A percentile compares a stretch with the other conserved stretches of the same genome.
Conservation (phyloP, 805 yeast genomes). For the Saturnispora gosingensis region DNA sequence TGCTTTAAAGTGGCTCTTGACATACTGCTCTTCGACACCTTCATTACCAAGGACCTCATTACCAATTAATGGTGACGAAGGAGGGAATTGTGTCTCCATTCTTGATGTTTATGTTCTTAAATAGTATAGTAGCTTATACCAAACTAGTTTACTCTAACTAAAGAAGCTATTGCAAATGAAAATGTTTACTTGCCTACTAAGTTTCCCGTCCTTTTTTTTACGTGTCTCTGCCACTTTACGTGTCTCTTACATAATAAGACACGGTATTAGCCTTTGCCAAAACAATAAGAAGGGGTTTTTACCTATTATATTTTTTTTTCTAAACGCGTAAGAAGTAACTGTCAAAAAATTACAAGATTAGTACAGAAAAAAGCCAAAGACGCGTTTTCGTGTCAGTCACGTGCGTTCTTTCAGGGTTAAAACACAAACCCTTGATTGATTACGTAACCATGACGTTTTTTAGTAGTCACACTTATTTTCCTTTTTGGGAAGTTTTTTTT, state of each 20-base stretch:
- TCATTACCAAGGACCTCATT: constrained; percentile 1
- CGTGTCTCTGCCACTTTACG: background rate
- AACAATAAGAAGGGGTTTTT: background rate
- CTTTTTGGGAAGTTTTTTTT: background rate
- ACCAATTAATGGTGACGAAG: constrained; percentile 27
- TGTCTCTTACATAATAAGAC: background rate
- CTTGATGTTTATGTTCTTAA: background rate
- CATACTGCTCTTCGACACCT: background rate
- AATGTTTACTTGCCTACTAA: background rate
- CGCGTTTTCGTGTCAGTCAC: background rate
- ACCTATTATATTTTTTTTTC: too few species aligned
- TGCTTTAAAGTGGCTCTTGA: background rate
- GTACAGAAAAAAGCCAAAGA: too few species aligned
- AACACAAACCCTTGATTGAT: background rate
- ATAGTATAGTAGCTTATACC: background rate
- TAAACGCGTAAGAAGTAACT: background rate
- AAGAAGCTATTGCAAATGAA: background rate
- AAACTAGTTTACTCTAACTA: background rate
- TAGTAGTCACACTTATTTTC: background rate
- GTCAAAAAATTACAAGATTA: too few species aligned
- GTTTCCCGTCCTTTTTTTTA: background rate
- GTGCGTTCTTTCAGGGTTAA: background rate
- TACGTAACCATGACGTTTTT: background rate
- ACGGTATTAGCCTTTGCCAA: background rate
- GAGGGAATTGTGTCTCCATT: constrained; percentile 22